phyloP scores from a whole-genome alignment of 805 yeast genomes.

The Saccharomyces kudriavzevii region DNA sequence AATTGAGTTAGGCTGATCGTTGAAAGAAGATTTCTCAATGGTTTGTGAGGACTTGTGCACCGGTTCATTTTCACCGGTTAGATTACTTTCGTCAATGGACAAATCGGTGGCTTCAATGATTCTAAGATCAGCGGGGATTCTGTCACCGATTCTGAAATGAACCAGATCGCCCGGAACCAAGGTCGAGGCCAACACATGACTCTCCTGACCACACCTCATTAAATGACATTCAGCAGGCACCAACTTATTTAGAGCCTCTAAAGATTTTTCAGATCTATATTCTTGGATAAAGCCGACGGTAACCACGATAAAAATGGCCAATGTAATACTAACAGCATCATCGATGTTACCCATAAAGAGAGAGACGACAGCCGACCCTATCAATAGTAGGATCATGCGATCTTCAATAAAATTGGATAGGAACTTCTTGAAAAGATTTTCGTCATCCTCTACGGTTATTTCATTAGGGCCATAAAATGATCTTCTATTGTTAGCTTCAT shows the following conservation, averaged over 20 bases:
- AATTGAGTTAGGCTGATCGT: conserved; percentile 27
- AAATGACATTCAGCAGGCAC: conserved; percentile 97
- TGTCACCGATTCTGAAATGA: conserved; percentile 82
- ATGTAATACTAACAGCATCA: conserved; percentile 88
- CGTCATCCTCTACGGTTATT: conserved; percentile 67
- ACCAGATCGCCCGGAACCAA: conserved; percentile 96
- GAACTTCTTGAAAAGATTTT: conserved; percentile 61
- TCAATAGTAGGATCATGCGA: conserved; percentile 78
- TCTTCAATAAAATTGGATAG: conserved; percentile 77
- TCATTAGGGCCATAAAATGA: conserved; percentile 77
- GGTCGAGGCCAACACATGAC: conserved; percentile 74
- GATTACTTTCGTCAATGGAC: conserved; percentile 82
- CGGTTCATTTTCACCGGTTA: conserved; percentile 93
- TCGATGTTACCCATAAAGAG: conserved; percentile 93
- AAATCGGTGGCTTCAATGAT: conserved; percentile 71
- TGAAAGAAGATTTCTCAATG: conserved; percentile 26
- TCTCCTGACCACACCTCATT: conserved; percentile 70
- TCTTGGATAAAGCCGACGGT: conserved; percentile 97
- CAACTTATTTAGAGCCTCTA: conserved; percentile 83
- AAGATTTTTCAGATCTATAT: conserved; percentile 86
- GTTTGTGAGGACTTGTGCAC: conserved; percentile 55
- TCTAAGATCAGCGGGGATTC: conserved; percentile 93
- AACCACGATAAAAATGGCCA: conserved; percentile 89
- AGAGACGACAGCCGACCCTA: conserved; percentile 82
- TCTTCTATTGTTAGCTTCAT: conserved; percentile 66